A percentile compares a stretch with the other conserved stretches of the same genome.
Conservation (phyloP, 1,284 basidiomycete genomes). For the Apiotrichum gracile region DNA sequence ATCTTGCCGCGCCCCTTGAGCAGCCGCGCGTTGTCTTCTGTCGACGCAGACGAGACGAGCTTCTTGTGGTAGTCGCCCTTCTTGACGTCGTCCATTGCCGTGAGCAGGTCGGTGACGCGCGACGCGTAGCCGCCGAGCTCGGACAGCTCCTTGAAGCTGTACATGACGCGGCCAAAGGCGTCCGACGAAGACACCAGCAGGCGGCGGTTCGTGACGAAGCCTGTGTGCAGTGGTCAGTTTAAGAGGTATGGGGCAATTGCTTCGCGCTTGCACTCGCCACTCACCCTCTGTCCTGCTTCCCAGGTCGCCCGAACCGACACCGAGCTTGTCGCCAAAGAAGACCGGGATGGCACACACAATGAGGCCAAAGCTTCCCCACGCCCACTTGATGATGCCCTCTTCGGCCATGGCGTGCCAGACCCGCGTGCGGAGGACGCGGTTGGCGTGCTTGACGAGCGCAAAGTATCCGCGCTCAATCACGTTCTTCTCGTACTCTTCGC, state of each 20-base stretch:
- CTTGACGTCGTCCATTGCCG: constrained; percentile 85
- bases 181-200: constrained; percentile 64
- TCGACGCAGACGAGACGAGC: constrained; percentile 66
- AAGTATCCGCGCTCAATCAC: constrained; percentile 88
- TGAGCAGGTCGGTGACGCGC: constrained; percentile 79
- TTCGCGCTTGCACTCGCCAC: no score
- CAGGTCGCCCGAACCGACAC: constrained; percentile 59
- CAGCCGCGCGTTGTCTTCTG: constrained; percentile 73
- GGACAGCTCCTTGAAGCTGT: constrained; percentile 89
- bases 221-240: constrained; percentile 42
- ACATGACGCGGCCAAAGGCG: constrained; percentile 68
- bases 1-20: constrained; percentile 72
- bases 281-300: constrained; percentile 79
- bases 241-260: no score
- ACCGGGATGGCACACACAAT: constrained; percentile 90
- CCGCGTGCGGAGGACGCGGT: constrained; percentile 68
- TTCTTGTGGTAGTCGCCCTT: constrained; percentile 84
- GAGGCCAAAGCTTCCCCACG: constrained; percentile 93
- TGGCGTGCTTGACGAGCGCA: constrained; percentile 80
- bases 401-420: constrained; percentile 90
- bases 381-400: constrained; percentile 95
- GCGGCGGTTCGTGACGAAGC: constrained; percentile 89
- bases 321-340: constrained; percentile 80
- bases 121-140: constrained; percentile 95
- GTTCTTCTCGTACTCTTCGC: constrained; percentile 86